Evolutionary conservation across 2,329 filamentous ascomycete species (phyloP).

Genomic region (Alternaria angustiovoidea): DNA sequence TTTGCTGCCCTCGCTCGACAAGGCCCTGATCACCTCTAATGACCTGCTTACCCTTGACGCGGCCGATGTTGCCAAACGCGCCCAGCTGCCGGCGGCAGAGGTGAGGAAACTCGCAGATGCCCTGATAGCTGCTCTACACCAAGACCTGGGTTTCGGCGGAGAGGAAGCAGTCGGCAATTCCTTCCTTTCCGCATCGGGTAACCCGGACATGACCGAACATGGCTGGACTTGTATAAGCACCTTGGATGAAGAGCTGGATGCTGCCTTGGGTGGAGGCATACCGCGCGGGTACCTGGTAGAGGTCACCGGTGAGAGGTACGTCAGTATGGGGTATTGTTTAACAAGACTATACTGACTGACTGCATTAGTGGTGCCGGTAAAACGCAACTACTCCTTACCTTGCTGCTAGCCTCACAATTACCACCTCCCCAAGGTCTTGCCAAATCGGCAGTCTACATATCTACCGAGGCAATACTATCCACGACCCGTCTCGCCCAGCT

Average conservation of each 20-base stretch:
- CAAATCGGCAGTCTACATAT: slow-evolving; percentile 87
- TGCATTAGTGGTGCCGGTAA: slow-evolving; percentile 83
- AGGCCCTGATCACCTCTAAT: slow-evolving; percentile 76
- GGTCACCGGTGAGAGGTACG: slow-evolving; percentile 83
- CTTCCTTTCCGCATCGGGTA: slow-evolving; percentile 26
- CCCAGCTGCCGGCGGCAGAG: slow-evolving; percentile 80
- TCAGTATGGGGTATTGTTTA: neutral
- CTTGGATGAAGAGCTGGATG: slow-evolving; percentile 77
- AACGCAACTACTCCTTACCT: slow-evolving; percentile 87
- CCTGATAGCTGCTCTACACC: slow-evolving; percentile 72
- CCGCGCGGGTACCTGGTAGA: slow-evolving; percentile 85
- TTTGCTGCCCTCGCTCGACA: slow-evolving; percentile 81
- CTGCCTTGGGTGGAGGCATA: slow-evolving; percentile 77
- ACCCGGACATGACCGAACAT: slow-evolving; percentile 19
- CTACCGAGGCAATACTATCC: slow-evolving; percentile 85
- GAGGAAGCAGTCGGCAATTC: slow-evolving; percentile 29
- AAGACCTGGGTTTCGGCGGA: slow-evolving; percentile 57
- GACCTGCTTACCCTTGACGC: slow-evolving; percentile 88
- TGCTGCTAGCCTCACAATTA: slow-evolving; percentile 86
- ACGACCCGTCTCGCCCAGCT: slow-evolving; percentile 85
- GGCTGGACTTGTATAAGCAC: slow-evolving; percentile 76
- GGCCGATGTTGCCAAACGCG: slow-evolving; percentile 83
- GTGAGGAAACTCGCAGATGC: slow-evolving; percentile 76
- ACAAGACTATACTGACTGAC: slow-evolving; percentile 17
- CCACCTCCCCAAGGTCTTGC: slow-evolving; percentile 74